Percentiles rank a stretch among this genome's conserved stretches.
Conservation (phyloP, 2,329 filamentous ascomycete genomes). For the Alternaria metachromatica region DNA sequence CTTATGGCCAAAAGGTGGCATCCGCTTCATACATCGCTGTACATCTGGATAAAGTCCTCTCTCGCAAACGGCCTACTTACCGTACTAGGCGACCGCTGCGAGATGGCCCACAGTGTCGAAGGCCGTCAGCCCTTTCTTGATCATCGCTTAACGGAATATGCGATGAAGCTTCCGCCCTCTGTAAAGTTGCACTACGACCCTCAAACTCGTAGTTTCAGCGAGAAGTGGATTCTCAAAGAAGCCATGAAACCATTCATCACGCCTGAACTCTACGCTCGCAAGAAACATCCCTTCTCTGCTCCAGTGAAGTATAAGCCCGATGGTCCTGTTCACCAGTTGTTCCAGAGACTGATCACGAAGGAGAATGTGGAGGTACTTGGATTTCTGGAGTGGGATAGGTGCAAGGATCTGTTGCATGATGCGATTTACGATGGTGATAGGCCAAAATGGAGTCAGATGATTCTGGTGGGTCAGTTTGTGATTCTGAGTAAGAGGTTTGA, state of each 20-base stretch:
- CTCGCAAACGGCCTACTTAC: constrained; percentile 48
- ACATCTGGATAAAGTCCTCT: constrained; percentile 31
- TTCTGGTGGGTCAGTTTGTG: constrained; percentile 25
- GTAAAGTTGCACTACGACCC: constrained; percentile 47
- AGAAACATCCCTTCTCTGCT: constrained; percentile 59
- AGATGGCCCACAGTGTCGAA: constrained; percentile 54
- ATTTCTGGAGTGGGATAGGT: constrained; percentile 23
- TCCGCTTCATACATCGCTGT: constrained; percentile 30
- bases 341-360: constrained; percentile 35
- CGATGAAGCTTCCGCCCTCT: constrained; percentile 47
- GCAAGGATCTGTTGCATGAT: constrained; percentile 17
- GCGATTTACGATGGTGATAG: constrained; percentile 19
- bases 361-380: constrained; percentile 38
- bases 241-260: constrained; percentile 60
- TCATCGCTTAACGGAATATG: constrained; percentile 49
- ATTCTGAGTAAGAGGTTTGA: constrained; percentile 19
- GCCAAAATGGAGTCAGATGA: constrained; percentile 23
- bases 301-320: constrained; percentile 51
- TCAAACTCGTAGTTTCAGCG: constrained; percentile 28
- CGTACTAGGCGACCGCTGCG: constrained; percentile 54
- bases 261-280: constrained; percentile 58
- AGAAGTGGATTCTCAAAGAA: constrained; percentile 62
- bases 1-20: constrained; percentile 33
- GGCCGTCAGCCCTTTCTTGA: constrained; percentile 53
- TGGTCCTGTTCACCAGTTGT: constrained; percentile 53